Evolutionary conservation across 768 basidiomycete species (phyloP).

Genomic region (Psilocybe azurescens): DNA sequence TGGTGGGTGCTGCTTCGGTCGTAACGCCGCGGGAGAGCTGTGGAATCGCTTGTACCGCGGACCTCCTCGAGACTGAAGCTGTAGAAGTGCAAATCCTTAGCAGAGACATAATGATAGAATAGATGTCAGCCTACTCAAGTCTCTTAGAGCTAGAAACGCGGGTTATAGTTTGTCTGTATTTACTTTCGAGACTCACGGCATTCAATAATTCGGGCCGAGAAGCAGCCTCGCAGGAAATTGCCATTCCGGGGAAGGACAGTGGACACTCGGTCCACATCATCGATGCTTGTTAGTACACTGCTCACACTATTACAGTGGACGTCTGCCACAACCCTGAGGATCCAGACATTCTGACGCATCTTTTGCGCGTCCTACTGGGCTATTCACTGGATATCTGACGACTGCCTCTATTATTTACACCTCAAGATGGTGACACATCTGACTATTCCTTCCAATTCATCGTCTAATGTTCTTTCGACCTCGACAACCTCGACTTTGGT

Average conservation of each 20-base stretch:
- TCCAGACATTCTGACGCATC: background rate
- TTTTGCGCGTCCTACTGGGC: background rate
- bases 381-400: background rate
- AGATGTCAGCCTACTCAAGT: background rate
- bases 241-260: slow-evolving; percentile 6
- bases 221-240: slow-evolving; percentile 16
- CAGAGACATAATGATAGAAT: slow-evolving; percentile 53
- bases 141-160: background rate
- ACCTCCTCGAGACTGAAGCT: slow-evolving; percentile 29
- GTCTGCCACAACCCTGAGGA: background rate
- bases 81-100: slow-evolving; percentile 49
- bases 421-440: slow-evolving; percentile 23
- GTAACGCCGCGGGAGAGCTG: slow-evolving; percentile 33
- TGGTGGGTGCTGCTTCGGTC: slow-evolving; percentile 32
- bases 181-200: slow-evolving; percentile 4
- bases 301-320: background rate
- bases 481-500: slow-evolving; percentile 32
- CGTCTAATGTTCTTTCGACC: slow-evolving; percentile 22
- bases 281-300: slow-evolving; percentile 14
- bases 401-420: background rate
- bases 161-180: slow-evolving; percentile 14
- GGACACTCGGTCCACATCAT: slow-evolving; percentile 14
- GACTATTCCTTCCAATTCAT: slow-evolving; percentile 20
- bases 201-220: slow-evolving; percentile 14
- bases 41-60: slow-evolving; percentile 22